A percentile compares a stretch with the other conserved stretches of the same genome.
Evolutionary conservation across 2,329 filamentous ascomycete species (phyloP).

Genomic region (Fusarium annulatum): DNA sequence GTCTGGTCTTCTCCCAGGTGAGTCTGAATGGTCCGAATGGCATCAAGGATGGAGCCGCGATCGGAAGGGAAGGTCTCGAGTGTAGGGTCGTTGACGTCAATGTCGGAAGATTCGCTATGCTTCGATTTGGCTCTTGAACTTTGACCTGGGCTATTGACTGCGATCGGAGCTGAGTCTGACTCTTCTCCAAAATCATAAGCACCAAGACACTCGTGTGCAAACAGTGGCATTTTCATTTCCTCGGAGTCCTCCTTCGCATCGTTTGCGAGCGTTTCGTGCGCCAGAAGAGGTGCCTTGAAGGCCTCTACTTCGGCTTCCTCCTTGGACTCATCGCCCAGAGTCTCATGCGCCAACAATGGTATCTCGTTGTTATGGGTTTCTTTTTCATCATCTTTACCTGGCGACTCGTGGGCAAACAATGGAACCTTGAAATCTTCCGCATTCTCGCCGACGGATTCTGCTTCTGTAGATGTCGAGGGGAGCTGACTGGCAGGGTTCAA

Average conservation of each 20-base stretch:
- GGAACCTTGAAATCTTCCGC: constrained; percentile 47
- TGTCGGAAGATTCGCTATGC: constrained; percentile 27
- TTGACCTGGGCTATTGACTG: constrained; percentile 31
- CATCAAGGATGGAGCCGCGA: constrained; percentile 56
- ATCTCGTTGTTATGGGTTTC: constrained; percentile 46
- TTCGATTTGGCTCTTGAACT: constrained; percentile 29
- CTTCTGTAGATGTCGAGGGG: neutral
- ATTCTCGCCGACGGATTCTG: constrained; percentile 17
- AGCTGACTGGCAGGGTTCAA: constrained; percentile 14
- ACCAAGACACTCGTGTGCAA: constrained; percentile 60
- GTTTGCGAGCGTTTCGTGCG: constrained; percentile 19
- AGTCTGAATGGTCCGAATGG: constrained; percentile 59
- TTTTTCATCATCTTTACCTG: constrained; percentile 52
- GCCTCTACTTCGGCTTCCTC: constrained; percentile 49
- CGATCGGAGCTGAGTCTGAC: constrained; percentile 37
- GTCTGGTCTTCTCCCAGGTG: constrained; percentile 55
- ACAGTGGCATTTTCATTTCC: constrained; percentile 53
- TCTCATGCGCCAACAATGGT: constrained; percentile 61
- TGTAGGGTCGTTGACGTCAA: constrained; percentile 59
- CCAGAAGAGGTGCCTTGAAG: constrained; percentile 33
- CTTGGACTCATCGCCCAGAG: constrained; percentile 54
- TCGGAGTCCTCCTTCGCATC: constrained; percentile 27
- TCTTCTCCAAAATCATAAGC: constrained; percentile 53
- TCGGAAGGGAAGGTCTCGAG: constrained; percentile 61
- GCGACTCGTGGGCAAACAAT: constrained; percentile 60